Base-by-base conservation (phyloP, 192 early-diverging fungal species). In the Spinellus fusiger region DNA sequence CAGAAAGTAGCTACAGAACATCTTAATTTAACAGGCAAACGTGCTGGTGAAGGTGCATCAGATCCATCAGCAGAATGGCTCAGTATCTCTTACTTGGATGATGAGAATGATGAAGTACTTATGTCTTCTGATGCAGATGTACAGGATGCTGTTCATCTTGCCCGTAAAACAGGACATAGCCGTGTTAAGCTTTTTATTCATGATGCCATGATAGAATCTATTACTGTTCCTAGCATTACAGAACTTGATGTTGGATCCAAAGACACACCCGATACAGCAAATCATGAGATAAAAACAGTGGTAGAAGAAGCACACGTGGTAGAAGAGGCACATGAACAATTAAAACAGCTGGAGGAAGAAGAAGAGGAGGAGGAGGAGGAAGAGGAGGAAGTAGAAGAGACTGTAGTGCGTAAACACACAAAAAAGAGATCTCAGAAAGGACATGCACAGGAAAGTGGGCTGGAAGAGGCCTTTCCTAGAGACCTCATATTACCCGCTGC, bases 61-160 rank as follows among this genome's bases (percentile, higher is more conserved):
- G 54, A 37, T 5, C 32, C 54, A 20, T 13, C 22, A 25, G 49
- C 28, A 12, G 23, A 29, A 23, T 80, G 61, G 75, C 77, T 70
- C 65, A 74, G 68, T 26, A 77, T 93, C 31, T 86, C 85, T 1
- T 98, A 95, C 64, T 69, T 91, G 58, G 95, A 98, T 65, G 95
- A 98, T 56, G 95, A 98, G 50, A 81, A 86, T 34, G 95, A 98
- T 69, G 72, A 80, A 55, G 89, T 98, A 31, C 77, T 86, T 60
- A 80, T 98, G 62, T 82, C 83, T 27, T 78, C 78, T 28, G 87
- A 90, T 54, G 78, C 78, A 3, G 94, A 96, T 62, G 69, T 98
- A 58, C 68, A 80, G 15, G 92, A 96, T 47, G 91, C 95, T 10
- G 90, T 96, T 0, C 63, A 82, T 4, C 80, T 94, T 70, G 91